phyloP scores from a whole-genome alignment of 176 grass and related monocot genomes.

The Oryza meridionalis region DNA sequence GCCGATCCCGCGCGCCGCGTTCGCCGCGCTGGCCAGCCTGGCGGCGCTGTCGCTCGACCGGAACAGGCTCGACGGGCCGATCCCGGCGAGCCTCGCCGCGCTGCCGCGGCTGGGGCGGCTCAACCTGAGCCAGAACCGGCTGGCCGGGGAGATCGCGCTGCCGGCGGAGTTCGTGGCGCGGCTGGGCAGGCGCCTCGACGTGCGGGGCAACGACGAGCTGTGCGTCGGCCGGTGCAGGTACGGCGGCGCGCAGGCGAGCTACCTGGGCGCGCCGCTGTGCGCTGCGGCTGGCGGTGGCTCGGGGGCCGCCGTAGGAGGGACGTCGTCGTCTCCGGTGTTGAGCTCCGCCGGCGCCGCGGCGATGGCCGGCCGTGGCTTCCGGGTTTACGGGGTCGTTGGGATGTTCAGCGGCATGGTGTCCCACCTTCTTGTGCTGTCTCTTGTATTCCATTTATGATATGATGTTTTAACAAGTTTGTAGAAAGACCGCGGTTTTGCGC shows the following conservation, averaged over 20 bases:
- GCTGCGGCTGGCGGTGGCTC: neutral
- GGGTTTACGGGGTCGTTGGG: neutral
- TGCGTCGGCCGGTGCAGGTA: conserved; percentile 53
- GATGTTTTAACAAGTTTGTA: neutral
- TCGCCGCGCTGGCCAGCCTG: conserved; percentile 54
- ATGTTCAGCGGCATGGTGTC: neutral
- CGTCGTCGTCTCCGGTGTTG: neutral
- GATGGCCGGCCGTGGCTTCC: neutral
- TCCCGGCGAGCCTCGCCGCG: conserved; percentile 59
- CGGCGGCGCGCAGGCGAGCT: conserved; percentile 24
- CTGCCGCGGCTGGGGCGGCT: conserved; percentile 80
- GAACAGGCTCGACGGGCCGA: conserved; percentile 70
- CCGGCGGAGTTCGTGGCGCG: conserved; percentile 69
- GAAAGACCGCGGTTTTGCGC: no score
- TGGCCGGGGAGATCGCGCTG: conserved; percentile 73
- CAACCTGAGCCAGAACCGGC: conserved; percentile 86
- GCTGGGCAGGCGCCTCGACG: conserved; percentile 73
- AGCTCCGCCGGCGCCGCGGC: neutral
- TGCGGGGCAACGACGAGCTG: conserved; percentile 70
- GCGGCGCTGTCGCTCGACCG: conserved; percentile 77
- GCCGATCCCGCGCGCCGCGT: conserved; percentile 51
- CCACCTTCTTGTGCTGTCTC: conserved; percentile 4
- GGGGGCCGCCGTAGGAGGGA: neutral
- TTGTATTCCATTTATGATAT: conserved; percentile 17
- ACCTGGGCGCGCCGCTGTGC: conserved; percentile 69